These are phyloP conservation scores for Mycena metata DNA, from an alignment of 768 basidiomycete species.

Conservation along the genomic window DNA sequence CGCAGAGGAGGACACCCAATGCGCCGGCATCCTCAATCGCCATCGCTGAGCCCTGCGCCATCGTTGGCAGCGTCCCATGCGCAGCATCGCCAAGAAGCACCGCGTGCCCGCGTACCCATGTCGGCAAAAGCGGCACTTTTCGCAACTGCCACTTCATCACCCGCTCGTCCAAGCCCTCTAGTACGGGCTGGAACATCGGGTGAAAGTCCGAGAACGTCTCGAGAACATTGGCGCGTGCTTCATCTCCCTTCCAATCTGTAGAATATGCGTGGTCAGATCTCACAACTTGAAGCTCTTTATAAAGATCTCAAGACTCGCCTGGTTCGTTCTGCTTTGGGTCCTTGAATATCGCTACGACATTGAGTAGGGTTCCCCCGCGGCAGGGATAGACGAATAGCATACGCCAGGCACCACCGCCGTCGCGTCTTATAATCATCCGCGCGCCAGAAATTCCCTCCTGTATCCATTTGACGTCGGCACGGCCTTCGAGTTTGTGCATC, in stretches of 20 bases:
- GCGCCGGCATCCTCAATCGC: conserved; percentile 41
- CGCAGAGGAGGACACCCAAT: conserved; percentile 13
- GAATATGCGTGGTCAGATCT: too few relatives aligned
- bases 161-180: neutral
- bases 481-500: too few relatives aligned
- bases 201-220: conserved; percentile 7
- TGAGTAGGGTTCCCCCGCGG: too few relatives aligned
- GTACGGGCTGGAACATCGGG: conserved; percentile 7
- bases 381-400: too few relatives aligned
- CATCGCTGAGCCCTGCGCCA: conserved; percentile 44
- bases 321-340: conserved; percentile 14
- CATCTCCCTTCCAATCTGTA: conserved; percentile 8
- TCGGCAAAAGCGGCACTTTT: conserved; percentile 12
- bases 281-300: too few relatives aligned
- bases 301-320: neutral
- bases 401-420: too few relatives aligned
- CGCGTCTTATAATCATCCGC: too few relatives aligned
- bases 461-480: too few relatives aligned
- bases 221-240: neutral
- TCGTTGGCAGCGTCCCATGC: conserved; percentile 42
- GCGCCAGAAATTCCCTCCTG: too few relatives aligned
- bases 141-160: conserved; percentile 28
- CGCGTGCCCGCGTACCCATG: conserved; percentile 30
- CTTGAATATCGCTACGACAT: too few relatives aligned
- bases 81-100: conserved; percentile 34